phyloP scores from a whole-genome alignment of 805 yeast species.

The Yarrowia sp. region DNA sequence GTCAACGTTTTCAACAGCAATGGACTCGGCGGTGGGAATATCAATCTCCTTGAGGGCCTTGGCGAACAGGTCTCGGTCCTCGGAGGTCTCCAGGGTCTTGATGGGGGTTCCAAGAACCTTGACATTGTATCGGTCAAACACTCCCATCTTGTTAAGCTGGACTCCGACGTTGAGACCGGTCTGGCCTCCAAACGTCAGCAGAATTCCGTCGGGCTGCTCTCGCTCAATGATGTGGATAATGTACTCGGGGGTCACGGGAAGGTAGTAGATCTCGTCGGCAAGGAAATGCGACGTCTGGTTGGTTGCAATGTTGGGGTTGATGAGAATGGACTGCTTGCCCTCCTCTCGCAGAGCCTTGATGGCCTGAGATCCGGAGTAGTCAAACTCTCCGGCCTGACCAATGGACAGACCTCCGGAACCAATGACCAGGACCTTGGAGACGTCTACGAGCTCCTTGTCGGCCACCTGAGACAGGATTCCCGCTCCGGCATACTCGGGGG shows the following conservation, averaged over 20 bases:
- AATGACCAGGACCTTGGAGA: constrained; percentile 79
- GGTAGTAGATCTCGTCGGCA: constrained; percentile 92
- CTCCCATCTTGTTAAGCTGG: constrained; percentile 90
- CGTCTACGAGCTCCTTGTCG: constrained; percentile 59
- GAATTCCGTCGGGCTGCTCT: constrained; percentile 93
- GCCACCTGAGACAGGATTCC: constrained; percentile 39
- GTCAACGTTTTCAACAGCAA: constrained; percentile 91
- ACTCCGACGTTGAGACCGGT: constrained; percentile 97
- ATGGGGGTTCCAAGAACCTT: constrained; percentile 98
- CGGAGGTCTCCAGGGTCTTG: constrained; percentile 90
- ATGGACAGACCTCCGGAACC: constrained; percentile 97
- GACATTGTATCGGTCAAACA: constrained; percentile 82
- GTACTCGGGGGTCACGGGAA: constrained; percentile 96
- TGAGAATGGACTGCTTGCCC: constrained; percentile 75
- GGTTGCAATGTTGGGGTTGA: constrained; percentile 95
- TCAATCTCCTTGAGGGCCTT: constrained; percentile 91
- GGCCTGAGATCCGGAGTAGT: constrained; percentile 96
- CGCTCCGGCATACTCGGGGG: constrained; percentile 38
- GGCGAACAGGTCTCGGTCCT: constrained; percentile 95
- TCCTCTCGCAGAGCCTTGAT: constrained; percentile 93
- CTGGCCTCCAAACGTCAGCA: constrained; percentile 97
- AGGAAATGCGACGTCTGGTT: constrained; percentile 93
- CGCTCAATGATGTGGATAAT: constrained; percentile 92
- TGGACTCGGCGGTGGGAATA: constrained; percentile 94
- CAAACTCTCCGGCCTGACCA: constrained; percentile 99